phyloP scores from a whole-genome alignment of 2,329 filamentous ascomycete species.

The Huntiella bhutanensis region DNA sequence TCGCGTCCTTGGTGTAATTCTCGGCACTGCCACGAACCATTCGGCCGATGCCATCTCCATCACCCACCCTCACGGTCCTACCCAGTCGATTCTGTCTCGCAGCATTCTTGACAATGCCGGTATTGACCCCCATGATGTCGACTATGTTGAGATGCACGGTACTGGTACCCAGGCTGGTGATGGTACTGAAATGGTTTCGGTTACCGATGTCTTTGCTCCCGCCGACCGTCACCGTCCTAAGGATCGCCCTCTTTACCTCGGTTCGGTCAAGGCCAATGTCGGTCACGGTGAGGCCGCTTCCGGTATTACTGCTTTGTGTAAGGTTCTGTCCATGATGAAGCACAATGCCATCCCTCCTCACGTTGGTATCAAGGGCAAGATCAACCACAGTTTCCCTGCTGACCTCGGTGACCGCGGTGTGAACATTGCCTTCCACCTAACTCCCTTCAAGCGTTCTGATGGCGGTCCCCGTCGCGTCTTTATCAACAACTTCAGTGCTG shows the following conservation, averaged over 20 bases:
- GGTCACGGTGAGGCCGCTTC: constrained; percentile 45
- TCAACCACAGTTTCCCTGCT: constrained; percentile 40
- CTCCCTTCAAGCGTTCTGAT: constrained; percentile 29
- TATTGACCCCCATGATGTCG: constrained; percentile 56
- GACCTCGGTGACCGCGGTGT: constrained; percentile 39
- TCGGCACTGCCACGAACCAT: constrained; percentile 61
- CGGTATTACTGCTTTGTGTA: constrained; percentile 41
- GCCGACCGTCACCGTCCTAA: constrained; percentile 25
- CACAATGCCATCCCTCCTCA: constrained; percentile 46
- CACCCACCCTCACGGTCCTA: constrained; percentile 61
- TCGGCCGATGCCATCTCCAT: constrained; percentile 67
- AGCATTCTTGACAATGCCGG: constrained; percentile 53
- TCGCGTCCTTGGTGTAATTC: constrained; percentile 56
- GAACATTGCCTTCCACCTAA: constrained; percentile 35
- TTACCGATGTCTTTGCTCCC: constrained; percentile 37
- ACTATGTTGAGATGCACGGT: constrained; percentile 79
- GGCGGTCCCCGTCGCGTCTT: constrained; percentile 29
- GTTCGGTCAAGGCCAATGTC: constrained; percentile 45
- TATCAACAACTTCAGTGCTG: constrained; percentile 53
- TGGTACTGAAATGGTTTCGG: constrained; percentile 62
- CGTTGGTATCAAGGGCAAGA: constrained; percentile 44
- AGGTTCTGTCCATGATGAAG: constrained; percentile 46
- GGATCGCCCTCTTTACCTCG: constrained; percentile 38
- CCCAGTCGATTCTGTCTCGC: constrained; percentile 53
- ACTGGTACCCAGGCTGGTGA: constrained; percentile 78